phyloP scores from a whole-genome alignment of 169 alveolate species.

The Amoebophrya sp. region DNA sequence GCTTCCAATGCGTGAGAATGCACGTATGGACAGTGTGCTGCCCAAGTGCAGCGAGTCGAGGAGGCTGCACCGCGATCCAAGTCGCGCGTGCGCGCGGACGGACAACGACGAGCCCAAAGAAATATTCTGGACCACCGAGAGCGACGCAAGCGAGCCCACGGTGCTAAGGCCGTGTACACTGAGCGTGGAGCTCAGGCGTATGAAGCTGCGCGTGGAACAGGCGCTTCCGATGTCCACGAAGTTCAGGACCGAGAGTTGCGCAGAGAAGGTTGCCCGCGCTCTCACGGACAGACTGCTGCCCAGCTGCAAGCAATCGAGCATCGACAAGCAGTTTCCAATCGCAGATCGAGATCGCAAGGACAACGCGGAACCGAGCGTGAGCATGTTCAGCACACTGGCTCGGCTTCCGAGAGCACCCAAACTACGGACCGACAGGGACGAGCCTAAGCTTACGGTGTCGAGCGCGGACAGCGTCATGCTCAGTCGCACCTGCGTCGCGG shows the following conservation, averaged over 20 bases:
- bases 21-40: not conserved
- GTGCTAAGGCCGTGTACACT: not conserved
- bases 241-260: not conserved
- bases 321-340: not conserved
- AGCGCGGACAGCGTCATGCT: too few species aligned
- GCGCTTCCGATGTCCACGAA: not conserved
- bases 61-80: not conserved
- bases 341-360: not conserved
- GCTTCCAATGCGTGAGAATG: constrained; percentile 19
- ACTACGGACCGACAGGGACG: too few species aligned
- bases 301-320: not conserved
- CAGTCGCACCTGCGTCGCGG: too few species aligned
- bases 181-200: not conserved
- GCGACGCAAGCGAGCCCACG: not conserved
- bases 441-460: too few species aligned
- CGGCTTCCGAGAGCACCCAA: too few species aligned
- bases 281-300: not conserved
- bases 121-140: not conserved
- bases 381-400: not conserved
- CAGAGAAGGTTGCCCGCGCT: not conserved
- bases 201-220: not conserved
- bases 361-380: not conserved
- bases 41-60: constrained; percentile 24
- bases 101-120: not conserved
- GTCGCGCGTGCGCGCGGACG: not conserved